phyloP scores from a whole-genome alignment of 2,329 filamentous ascomycete genomes.

The Cephalotrichum gorgonifer region DNA sequence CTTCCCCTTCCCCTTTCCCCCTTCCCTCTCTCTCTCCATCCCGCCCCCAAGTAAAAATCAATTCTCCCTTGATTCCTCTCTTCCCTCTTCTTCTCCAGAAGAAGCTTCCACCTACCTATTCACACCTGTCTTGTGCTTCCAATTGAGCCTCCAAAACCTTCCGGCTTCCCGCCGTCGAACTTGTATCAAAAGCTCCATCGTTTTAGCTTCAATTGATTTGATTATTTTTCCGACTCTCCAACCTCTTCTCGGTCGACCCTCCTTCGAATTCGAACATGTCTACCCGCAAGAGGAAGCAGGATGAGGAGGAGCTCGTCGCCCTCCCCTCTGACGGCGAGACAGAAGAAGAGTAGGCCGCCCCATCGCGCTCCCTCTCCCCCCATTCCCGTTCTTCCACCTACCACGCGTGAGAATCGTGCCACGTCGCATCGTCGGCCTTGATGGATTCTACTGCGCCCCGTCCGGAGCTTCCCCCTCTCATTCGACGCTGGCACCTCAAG shows the following conservation, averaged over 20 bases:
- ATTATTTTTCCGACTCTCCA: neutral
- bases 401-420: neutral
- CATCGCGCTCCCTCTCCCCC: neutral
- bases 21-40: neutral
- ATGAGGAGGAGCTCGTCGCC: neutral
- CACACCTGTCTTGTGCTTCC: neutral
- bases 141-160: neutral
- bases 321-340: neutral
- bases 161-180: neutral
- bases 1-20: neutral
- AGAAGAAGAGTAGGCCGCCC: neutral
- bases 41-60: neutral
- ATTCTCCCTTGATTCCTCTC: neutral
- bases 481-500: too few species aligned
- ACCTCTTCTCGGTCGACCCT: too few species aligned
- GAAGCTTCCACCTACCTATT: too few species aligned
- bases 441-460: too few species aligned
- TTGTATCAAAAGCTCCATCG: neutral
- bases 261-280: neutral
- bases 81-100: neutral
- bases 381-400: neutral
- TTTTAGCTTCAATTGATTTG: neutral
- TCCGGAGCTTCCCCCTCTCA: too few species aligned
- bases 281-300: slow-evolving; percentile 1
- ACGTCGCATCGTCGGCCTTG: too few species aligned